These are phyloP conservation scores for Wilhelminamyces savonicus DNA, from an alignment of 805 yeast species.

Conservation along the genomic window DNA sequence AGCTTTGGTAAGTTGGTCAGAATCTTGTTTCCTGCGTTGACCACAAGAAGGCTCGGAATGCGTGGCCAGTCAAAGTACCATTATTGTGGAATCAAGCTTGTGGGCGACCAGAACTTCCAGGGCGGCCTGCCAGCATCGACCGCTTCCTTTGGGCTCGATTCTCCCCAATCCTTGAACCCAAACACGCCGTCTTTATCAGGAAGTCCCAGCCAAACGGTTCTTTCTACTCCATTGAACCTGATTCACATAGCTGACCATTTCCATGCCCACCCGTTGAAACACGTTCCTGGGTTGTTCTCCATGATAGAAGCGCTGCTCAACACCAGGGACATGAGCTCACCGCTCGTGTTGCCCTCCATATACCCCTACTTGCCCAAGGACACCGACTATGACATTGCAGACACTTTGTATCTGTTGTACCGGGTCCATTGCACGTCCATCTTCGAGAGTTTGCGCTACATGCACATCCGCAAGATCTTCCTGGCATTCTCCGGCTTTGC, in stretches of 20 bases:
- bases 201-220: conserved; percentile 2
- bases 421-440: conserved; percentile 57
- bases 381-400: conserved; percentile 51
- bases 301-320: conserved; percentile 12
- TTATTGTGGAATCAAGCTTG: conserved; percentile 65
- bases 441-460: conserved; percentile 59
- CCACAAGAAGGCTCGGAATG: conserved; percentile 74
- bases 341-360: conserved; percentile 30
- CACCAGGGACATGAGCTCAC: conserved; percentile 7
- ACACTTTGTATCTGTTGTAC: conserved; percentile 57
- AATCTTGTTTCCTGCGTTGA: conserved; percentile 56
- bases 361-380: conserved; percentile 38
- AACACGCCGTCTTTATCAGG: conserved; percentile 2
- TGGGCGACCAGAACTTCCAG: conserved; percentile 3
- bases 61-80: conserved; percentile 81
- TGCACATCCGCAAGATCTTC: conserved; percentile 59
- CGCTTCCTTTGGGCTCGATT: conserved; percentile 3
- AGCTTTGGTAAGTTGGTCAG: conserved; percentile 54
- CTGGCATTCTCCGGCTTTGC: conserved; percentile 47
- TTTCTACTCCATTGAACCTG: conserved; percentile 14
- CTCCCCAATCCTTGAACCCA: conserved; percentile 5
- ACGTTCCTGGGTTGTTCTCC: conserved; percentile 23
- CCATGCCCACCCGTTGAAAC: conserved; percentile 15
- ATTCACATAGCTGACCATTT: conserved; percentile 10
- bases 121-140: conserved; percentile 3